phyloP scores from a whole-genome alignment of 495 filamentous ascomycete species.

The Penicillium macrosclerotiorum region DNA sequence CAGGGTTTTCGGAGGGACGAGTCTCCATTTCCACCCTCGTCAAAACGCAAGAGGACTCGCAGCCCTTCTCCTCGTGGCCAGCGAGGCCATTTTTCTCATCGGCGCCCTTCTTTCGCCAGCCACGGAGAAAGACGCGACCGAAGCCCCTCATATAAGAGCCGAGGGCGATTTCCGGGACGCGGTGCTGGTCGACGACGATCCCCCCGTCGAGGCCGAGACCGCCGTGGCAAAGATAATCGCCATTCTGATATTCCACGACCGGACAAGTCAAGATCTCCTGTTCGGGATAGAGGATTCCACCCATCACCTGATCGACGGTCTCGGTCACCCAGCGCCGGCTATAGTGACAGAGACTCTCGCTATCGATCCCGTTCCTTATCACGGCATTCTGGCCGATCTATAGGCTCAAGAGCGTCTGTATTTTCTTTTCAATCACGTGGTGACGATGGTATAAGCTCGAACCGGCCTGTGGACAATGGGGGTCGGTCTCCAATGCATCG shows the following conservation, averaged over 20 bases:
- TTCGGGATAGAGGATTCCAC: constrained; percentile 26
- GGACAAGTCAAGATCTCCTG: constrained; percentile 32
- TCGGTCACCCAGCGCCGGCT: constrained; percentile 27
- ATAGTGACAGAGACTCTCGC: constrained; percentile 29
- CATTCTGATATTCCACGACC: constrained; percentile 21
- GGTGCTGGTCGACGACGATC: constrained; percentile 32
- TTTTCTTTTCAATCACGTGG: constrained; percentile 23
- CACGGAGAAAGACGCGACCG: constrained; percentile 32
- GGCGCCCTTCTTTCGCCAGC: constrained; percentile 25
- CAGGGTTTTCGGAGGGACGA: constrained; percentile 28
- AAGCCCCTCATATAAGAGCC: constrained; percentile 25
- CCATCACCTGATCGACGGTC: constrained; percentile 30
- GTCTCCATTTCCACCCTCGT: constrained; percentile 32
- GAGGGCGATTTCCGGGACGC: constrained; percentile 34
- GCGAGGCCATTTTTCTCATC: constrained; percentile 21
- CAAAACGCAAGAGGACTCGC: constrained; percentile 46
- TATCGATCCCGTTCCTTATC: constrained; percentile 33
- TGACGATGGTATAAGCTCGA: constrained; percentile 32
- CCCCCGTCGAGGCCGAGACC: constrained; percentile 36
- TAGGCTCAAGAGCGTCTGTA: constrained; percentile 30
- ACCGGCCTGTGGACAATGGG: constrained; percentile 24
- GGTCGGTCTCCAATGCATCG: constrained; percentile 38
- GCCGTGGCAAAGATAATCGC: constrained; percentile 31
- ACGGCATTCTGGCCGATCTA: constrained; percentile 36
- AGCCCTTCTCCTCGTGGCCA: constrained; percentile 42